Percentiles rank a stretch among this genome's conserved stretches.
Conservation (phyloP, 371 early-diverging fungal genomes). For the Mucor circinelloides region DNA sequence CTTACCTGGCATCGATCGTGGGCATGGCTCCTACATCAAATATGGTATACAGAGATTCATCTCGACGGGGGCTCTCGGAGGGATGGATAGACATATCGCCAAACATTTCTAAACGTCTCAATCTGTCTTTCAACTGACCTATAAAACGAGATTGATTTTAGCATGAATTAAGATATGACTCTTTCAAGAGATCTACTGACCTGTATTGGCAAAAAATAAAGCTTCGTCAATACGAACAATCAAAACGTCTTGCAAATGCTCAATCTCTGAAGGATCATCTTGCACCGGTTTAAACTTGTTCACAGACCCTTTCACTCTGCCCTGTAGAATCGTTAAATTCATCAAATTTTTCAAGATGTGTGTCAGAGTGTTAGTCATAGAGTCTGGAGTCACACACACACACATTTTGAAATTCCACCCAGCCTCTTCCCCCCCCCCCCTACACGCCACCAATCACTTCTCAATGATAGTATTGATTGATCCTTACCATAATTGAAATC, state of each 20-base stretch:
- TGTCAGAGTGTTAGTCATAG: constrained; percentile 2
- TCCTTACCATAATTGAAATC: constrained; percentile 73
- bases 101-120: constrained; percentile 88
- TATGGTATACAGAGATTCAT: constrained; percentile 66
- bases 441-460: constrained; percentile 1
- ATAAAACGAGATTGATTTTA: background rate
- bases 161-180: background rate
- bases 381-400: background rate
- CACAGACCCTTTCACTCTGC: constrained; percentile 47
- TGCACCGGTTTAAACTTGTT: constrained; percentile 58
- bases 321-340: constrained; percentile 18
- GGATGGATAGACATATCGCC: constrained; percentile 91
- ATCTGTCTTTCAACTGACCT: constrained; percentile 89
- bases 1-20: constrained; percentile 82
- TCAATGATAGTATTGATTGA: background rate
- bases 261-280: constrained; percentile 62
- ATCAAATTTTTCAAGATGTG: background rate
- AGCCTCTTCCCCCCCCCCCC: background rate
- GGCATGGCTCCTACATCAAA: constrained; percentile 91
- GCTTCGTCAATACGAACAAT: constrained; percentile 90
- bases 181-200: constrained; percentile 18
- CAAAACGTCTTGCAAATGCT: constrained; percentile 81
- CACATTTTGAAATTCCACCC: background rate
- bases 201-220: constrained; percentile 93
- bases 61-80: constrained; percentile 72